These are phyloP conservation scores for Ilex asprella DNA, from an alignment of 257 asterid genomes.

Conservation along the genomic window DNA sequence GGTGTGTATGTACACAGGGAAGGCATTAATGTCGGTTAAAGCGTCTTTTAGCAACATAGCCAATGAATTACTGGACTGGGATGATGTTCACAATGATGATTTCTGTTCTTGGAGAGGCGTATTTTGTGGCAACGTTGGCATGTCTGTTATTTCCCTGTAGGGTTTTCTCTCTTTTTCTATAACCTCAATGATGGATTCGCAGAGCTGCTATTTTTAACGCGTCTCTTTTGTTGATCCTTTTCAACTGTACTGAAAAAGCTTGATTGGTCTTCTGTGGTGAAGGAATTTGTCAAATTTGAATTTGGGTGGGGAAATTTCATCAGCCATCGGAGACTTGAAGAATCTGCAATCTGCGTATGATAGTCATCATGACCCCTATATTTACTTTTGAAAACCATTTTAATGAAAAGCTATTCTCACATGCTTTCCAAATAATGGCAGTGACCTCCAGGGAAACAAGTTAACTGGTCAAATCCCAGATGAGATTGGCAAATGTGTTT, in stretches of 20 bases:
- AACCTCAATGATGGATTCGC: too few relatives aligned
- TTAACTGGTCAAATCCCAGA: slow-evolving; percentile 92
- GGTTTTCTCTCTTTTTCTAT: slow-evolving; percentile 10
- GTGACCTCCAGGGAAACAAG: slow-evolving; percentile 89
- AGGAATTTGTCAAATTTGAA: slow-evolving; percentile 88
- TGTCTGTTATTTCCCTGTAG: slow-evolving; percentile 83
- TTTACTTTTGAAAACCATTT: too few relatives aligned
- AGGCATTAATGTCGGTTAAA: slow-evolving; percentile 74
- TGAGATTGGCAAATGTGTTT: slow-evolving; percentile 77
- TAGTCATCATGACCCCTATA: background rate
- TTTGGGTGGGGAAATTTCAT: slow-evolving; percentile 89
- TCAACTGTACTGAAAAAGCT: too few relatives aligned
- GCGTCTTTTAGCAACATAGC: slow-evolving; percentile 82
- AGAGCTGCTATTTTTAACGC: too few relatives aligned
- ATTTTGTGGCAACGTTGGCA: slow-evolving; percentile 59
- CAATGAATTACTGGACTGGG: slow-evolving; percentile 81
- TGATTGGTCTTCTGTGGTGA: background rate
- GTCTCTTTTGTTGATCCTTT: too few relatives aligned
- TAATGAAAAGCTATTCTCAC: too few relatives aligned
- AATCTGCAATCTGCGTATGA: slow-evolving; percentile 69
- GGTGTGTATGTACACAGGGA: slow-evolving; percentile 30
- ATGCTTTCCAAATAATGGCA: slow-evolving; percentile 14
- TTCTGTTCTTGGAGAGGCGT: slow-evolving; percentile 96
- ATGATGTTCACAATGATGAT: slow-evolving; percentile 66
- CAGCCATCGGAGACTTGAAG: slow-evolving; percentile 76